Evolutionary conservation across 768 basidiomycete genomes (phyloP).

Genomic region (Rhizopogon vulgaris): DNA sequence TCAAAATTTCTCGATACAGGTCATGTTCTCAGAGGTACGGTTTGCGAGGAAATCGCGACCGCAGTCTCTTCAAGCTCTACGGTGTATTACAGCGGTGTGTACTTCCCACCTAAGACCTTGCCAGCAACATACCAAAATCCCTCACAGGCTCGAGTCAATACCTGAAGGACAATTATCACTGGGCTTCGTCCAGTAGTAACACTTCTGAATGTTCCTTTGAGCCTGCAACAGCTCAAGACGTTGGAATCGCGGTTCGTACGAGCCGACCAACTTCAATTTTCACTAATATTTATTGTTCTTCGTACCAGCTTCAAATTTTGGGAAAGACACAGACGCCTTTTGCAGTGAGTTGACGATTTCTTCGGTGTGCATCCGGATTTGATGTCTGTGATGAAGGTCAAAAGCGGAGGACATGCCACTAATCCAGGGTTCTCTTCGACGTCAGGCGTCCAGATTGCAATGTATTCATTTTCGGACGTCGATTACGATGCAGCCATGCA

Average conservation of each 20-base stretch:
- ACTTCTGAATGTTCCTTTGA: slow-evolving; percentile 41
- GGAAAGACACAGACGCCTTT: slow-evolving; percentile 39
- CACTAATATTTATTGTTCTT: not conserved
- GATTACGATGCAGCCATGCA: slow-evolving; percentile 31
- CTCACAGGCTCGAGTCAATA: slow-evolving; percentile 22
- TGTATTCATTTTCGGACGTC: slow-evolving; percentile 39
- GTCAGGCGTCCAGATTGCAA: slow-evolving; percentile 48
- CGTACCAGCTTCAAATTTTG: slow-evolving; percentile 37
- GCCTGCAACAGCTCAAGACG: slow-evolving; percentile 43
- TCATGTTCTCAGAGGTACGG: not conserved
- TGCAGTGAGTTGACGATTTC: slow-evolving; percentile 28
- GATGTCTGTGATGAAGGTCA: slow-evolving; percentile 34
- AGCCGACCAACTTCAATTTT: not conserved
- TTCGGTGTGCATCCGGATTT: not conserved
- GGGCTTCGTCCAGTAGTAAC: slow-evolving; percentile 40
- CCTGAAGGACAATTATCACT: slow-evolving; percentile 37
- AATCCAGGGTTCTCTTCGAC: slow-evolving; percentile 58
- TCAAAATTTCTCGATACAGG: not conserved
- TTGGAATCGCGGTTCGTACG: slow-evolving; percentile 37
- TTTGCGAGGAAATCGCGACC: slow-evolving; percentile 31
- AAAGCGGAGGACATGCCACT: slow-evolving; percentile 51
- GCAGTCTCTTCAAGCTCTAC: slow-evolving; percentile 37
- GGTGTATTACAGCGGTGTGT: slow-evolving; percentile 39
- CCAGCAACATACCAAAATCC: not conserved
- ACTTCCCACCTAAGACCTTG: not conserved